These are phyloP conservation scores for Calonectria pauciramosa DNA, from an alignment of 2,329 filamentous ascomycete species.

Conservation along the genomic window DNA sequence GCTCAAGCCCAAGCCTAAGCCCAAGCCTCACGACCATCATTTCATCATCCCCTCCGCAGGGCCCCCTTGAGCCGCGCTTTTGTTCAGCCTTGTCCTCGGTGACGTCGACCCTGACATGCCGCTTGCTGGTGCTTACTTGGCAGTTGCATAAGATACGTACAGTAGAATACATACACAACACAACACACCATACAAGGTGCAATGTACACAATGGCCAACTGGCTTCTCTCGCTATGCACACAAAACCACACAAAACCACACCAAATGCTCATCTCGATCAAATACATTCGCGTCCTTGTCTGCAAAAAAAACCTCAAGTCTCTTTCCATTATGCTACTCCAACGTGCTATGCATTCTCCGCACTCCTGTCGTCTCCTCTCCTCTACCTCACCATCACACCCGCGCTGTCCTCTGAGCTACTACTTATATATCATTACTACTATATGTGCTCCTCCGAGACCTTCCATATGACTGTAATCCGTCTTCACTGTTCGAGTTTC, in stretches of 20 bases:
- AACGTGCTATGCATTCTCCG: slow-evolving; percentile 21
- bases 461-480: slow-evolving; percentile 38
- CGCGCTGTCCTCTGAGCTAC: neutral
- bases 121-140: neutral
- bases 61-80: neutral
- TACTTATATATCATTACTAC: slow-evolving; percentile 43
- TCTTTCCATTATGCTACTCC: slow-evolving; percentile 40
- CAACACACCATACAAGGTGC: neutral
- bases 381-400: neutral
- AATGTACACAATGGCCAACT: neutral
- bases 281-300: neutral
- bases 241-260: neutral
- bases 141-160: neutral
- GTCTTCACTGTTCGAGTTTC: slow-evolving; percentile 24
- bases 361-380: neutral
- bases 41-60: slow-evolving; percentile 16
- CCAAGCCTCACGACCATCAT: neutral
- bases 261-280: neutral
- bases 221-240: neutral
- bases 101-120: slow-evolving; percentile 13
- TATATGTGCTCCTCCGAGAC: slow-evolving; percentile 37
- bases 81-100: slow-evolving; percentile 30
- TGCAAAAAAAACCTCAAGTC: slow-evolving; percentile 19
- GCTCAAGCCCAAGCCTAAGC: slow-evolving; percentile 1
- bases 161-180: neutral